These are phyloP conservation scores for Daldinia sp. DNA, from an alignment of 2,329 filamentous ascomycete species.

Conservation along the genomic window DNA sequence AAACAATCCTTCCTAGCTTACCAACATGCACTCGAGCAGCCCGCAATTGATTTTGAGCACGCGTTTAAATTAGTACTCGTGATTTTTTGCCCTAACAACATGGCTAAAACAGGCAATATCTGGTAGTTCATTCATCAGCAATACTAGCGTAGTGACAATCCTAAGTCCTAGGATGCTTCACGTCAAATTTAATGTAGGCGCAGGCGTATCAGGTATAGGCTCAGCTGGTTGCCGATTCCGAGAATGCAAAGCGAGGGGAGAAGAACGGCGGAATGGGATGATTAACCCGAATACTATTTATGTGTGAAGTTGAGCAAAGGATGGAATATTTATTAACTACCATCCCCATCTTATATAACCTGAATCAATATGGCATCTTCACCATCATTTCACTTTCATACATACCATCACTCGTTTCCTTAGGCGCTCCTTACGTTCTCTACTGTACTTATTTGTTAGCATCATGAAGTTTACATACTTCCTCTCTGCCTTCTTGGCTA, in stretches of 20 bases:
- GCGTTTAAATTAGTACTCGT: slow-evolving; percentile 5
- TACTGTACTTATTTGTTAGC: not conserved
- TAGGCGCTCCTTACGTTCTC: not conserved
- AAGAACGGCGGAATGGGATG: not conserved
- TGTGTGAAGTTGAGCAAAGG: not conserved
- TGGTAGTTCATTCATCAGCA: not conserved
- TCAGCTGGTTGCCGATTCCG: not conserved
- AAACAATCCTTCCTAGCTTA: not conserved
- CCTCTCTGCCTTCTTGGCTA: slow-evolving; percentile 33
- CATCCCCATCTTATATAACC: not conserved
- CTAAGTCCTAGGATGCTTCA: slow-evolving; percentile 4
- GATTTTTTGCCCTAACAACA: not conserved
- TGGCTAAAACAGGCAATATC: not conserved
- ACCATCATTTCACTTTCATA: not conserved
- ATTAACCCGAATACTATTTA: not conserved
- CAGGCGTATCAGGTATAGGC: not conserved
- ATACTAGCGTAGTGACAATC: not conserved
- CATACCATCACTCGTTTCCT: not conserved
- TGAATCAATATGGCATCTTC: not conserved
- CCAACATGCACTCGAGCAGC: not conserved
- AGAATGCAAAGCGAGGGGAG: not conserved
- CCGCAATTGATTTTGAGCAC: not conserved
- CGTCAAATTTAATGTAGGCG: not conserved
- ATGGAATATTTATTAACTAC: not conserved
- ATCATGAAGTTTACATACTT: slow-evolving; percentile 38